Evolutionary conservation across 2,329 filamentous ascomycete species (phyloP), one percentile per base, ranked within the genome.

Genomic region (Aspergillus tamarii): DNA sequence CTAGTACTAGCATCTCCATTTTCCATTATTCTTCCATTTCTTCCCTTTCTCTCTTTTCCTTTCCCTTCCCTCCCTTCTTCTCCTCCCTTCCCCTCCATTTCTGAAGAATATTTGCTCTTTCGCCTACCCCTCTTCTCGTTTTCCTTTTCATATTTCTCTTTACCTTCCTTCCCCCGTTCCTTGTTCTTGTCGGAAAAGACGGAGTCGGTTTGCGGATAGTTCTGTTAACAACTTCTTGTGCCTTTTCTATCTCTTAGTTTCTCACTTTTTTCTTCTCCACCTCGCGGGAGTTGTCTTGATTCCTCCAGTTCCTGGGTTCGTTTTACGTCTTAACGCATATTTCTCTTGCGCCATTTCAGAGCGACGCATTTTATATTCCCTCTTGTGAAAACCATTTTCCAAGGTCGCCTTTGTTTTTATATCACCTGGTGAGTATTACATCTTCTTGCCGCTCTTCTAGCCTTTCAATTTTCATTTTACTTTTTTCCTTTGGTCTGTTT

Each of bases 181-280:
- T 72, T 70, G 66, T 68, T 70, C 59, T 64, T 69, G 57, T 73
- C 69, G 68, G 72, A 68, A 69, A 69, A 66, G 61, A 70, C 72
- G 71, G 71, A 71, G 71, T 73, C 67, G 64, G 69, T 72, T 75
- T 73, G 70, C 69, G 67, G 67, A 71, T 71, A 68, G 69, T 69
- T 66, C 67, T 69, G 65, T 67, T 61, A 63, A 41, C 32, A 64
- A 66, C 60, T 67, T 66, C 60, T 65, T 66, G 62, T 61, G 53
- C 45, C 50, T 59, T 60, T 66, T 70, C 63, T 67, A 60, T 64
- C 56, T 65, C 68, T 67, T 68, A 61, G 64, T 65, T 58, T 65
- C 62, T 69, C 64, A 67, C 60, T 64, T 64, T 63, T 67, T 41
- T 64, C 56, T 57, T 66, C 65, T 67, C 62, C 67, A 66, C 72